Base-by-base conservation (phyloP, 345 rosid species). In the Orychophragmus violaceus region DNA sequence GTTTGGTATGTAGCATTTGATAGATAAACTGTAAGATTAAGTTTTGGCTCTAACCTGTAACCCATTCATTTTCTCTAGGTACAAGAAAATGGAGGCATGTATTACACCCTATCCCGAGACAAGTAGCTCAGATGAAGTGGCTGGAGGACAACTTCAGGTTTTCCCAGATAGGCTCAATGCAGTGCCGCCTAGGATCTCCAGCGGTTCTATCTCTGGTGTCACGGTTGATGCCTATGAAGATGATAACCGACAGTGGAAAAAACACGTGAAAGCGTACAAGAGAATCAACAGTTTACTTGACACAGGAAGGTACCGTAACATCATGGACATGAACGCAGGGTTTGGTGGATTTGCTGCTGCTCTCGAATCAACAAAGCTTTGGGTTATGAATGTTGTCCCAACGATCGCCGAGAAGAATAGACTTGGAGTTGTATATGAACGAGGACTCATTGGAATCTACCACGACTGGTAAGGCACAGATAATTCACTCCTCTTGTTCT, bases 361-460 rank as follows among this genome's bases (percentile, higher is more conserved):
- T 5, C 56, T 95, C 2, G 79, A 87, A 56, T 82, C 85, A 3
- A 74, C 88, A 0, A 91, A 91, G 68, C 74, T 85, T 63, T 91
- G 97, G 99, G 91, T 88, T 61, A 95, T 95, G 99, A 95, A 95
- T 86, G 99, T 91, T 64, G 85, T 91, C 60, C 96, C 99, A 14
- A 95, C 94, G 0, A 81, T 89, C 50, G 91, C 98, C 18, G 90
- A 90, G 63, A 87, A 69, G 74, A 85, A 77, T 51, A 84, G 87
- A 1, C 83, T 91, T 61, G 96, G 99, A 17, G 95, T 86, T 55
- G 78, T 95, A 36, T 87, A 77, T 58, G 91, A 91, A 63, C 79
- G 99, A 63, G 99, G 99, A 71, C 76, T 95, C 71, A 88, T 89
- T 14, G 99, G 99, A 73, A 95, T 95, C 73, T 95, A 91, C 78